A percentile compares a stretch with the other conserved stretches of the same genome.
Evolutionary conservation across 1,284 basidiomycete genomes (phyloP).

Genomic region (Irpex rosettiformis): DNA sequence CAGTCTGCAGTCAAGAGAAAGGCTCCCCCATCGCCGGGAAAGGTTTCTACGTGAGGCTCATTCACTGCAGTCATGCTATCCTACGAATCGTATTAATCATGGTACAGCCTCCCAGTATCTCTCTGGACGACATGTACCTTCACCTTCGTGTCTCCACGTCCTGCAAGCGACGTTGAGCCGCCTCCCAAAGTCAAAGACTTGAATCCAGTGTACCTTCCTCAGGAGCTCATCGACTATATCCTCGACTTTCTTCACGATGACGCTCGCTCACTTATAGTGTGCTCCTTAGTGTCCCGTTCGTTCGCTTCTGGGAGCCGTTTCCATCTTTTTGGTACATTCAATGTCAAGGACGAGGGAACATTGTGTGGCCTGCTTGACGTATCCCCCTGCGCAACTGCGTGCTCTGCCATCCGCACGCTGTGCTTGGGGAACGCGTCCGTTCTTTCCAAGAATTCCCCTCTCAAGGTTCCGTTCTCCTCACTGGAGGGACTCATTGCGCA

Average conservation of each 20-base stretch:
- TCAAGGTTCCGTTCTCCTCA: background rate
- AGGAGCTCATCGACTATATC: slow-evolving; percentile 29
- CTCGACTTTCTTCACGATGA: slow-evolving; percentile 27
- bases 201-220: slow-evolving; percentile 19
- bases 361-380: background rate
- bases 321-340: slow-evolving; percentile 22
- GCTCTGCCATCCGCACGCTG: slow-evolving; percentile 1
- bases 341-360: background rate
- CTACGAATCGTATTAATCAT: background rate
- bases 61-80: background rate
- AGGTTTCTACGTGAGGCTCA: background rate
- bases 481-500: background rate
- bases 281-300: slow-evolving; percentile 24
- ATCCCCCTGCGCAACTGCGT: background rate
- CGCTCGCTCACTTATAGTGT: slow-evolving; percentile 19
- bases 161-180: background rate
- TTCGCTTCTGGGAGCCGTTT: slow-evolving; percentile 25
- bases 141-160: background rate
- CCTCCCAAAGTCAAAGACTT: background rate
- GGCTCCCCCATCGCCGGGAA: background rate
- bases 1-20: background rate
- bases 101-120: background rate
- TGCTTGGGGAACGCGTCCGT: slow-evolving; percentile 1
- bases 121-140: slow-evolving; percentile 3
- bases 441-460: background rate